phyloP scores from a whole-genome alignment of 345 rosid species.

The Pistacia atlantica region DNA sequence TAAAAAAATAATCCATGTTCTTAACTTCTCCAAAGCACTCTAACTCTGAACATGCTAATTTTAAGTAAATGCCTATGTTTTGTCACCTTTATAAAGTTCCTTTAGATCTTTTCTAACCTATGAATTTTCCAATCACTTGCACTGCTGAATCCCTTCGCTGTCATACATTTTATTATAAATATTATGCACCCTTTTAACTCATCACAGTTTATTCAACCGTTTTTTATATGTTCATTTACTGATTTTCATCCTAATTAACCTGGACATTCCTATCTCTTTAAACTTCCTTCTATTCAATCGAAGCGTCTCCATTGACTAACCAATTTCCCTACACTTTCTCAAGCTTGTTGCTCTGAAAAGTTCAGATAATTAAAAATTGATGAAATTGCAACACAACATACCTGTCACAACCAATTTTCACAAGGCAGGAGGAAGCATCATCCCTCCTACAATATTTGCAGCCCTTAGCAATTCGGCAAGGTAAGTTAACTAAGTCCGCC shows the following conservation, averaged over 20 bases:
- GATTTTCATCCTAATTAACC: neutral
- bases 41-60: neutral
- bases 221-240: neutral
- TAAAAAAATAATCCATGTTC: neutral
- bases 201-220: neutral
- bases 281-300: neutral
- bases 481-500: constrained; percentile 49
- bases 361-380: neutral
- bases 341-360: constrained; percentile 2
- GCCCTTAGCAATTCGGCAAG: constrained; percentile 60
- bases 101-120: neutral
- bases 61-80: neutral
- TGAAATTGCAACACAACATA: constrained; percentile 14
- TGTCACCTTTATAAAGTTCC: neutral
- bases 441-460: constrained; percentile 52
- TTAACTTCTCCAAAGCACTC: constrained; percentile 4
- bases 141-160: neutral
- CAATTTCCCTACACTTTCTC: neutral
- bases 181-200: neutral
- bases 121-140: neutral
- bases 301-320: neutral
- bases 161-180: neutral
- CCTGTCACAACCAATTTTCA: constrained; percentile 48
- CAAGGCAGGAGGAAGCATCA: constrained; percentile 59
- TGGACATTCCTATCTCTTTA: neutral